Base-by-base conservation (phyloP, 2,329 filamentous ascomycete species). In the Colletotrichum magnum region DNA sequence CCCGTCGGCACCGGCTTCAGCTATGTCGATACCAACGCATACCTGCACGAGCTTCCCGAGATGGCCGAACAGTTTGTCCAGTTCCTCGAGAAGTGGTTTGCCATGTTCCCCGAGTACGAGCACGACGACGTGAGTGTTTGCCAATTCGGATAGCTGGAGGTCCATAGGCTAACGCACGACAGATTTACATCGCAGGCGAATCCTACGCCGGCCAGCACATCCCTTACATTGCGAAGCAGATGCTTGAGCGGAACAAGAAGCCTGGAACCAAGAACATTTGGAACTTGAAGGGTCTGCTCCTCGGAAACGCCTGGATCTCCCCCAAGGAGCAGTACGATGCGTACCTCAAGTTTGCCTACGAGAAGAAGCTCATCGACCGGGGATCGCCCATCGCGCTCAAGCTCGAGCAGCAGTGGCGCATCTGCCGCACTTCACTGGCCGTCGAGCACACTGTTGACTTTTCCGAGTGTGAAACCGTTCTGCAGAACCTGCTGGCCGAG, bases 291-390 rank as follows among this genome's bases (percentile, higher is more conserved):
- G 96, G 95, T 9, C 84, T 99, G 21, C 79, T 99, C 43, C 98
- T 99, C 70, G 97, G 97, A 63, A 99, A 99, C 78, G 96, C 95
- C 47, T 99, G 97, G 96, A 95, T 99, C 61, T 93, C 95, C 2
- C 95, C 95, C 1, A 84, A 85, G 7, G 93, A 98, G 57, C 96
- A 99, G 79, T 99, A 98, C 79, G 90, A 92, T 36, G 87, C 95
- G 0, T 98, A 98, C 77, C 84, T 98, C 10, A 88, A 91, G 36
- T 98, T 90, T 75, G 92, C 93, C 51, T 94, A 96, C 78, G 88
- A 95, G 69, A 90, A 90, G 76, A 91, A 90, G 10, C 79, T 99
- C 21, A 81, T 98, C 47, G 77, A 90, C 72, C 89, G 90, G 74
- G 92, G 88, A 28, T 92, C 89, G 3, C 86, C 91, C 5, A 77